Evolutionary conservation across 306 rosid species (phyloP).

Genomic region (Cucumis cinereus): DNA sequence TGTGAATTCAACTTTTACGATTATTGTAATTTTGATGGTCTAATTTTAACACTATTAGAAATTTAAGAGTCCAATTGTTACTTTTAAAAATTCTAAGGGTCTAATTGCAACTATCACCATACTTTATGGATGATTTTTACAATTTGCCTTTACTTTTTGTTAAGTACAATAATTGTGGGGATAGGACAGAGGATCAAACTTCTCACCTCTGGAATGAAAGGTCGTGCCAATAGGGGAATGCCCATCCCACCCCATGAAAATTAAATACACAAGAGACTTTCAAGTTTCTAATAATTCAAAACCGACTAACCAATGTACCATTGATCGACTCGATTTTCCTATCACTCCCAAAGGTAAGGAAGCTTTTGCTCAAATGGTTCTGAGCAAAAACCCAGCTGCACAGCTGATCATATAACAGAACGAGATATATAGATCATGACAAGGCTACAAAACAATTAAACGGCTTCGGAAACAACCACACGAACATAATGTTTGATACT

Average conservation of each 20-base stretch:
- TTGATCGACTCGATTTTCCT: not conserved
- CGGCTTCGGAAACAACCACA: not conserved
- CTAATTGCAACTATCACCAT: too few species aligned
- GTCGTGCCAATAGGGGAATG: too few species aligned
- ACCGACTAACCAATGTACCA: not conserved
- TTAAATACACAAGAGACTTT: not conserved
- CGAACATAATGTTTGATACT: not conserved
- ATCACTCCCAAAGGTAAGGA: not conserved
- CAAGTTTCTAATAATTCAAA: not conserved
- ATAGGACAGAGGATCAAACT: too few species aligned
- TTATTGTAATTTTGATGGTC: too few species aligned
- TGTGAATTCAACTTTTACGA: too few species aligned
- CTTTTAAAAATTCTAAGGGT: too few species aligned
- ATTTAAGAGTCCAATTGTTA: too few species aligned
- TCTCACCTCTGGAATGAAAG: too few species aligned
- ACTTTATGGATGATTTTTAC: too few species aligned
- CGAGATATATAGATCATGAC: not conserved
- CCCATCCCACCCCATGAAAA: not conserved
- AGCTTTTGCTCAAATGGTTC: not conserved
- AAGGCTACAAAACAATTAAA: not conserved
- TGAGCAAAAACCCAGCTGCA: not conserved
- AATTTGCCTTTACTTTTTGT: too few species aligned
- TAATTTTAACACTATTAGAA: too few species aligned
- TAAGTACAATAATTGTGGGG: too few species aligned
- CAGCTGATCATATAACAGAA: not conserved